Conservation (phyloP, 208 protist genomes). For the Entamoeba dispar region DNA sequence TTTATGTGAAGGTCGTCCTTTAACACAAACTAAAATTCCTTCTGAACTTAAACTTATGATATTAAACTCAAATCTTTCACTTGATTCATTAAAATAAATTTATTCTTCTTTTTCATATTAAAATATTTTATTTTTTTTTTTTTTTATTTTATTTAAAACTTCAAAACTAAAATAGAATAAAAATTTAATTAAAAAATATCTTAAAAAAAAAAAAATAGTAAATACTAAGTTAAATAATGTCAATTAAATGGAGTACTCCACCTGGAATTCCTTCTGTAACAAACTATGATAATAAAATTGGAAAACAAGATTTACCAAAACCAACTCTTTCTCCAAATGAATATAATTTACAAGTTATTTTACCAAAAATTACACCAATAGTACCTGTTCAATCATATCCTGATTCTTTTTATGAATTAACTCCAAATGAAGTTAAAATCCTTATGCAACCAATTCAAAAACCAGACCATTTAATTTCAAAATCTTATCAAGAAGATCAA, state of each 20-base stretch:
- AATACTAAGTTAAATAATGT: background rate
- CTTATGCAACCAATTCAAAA: background rate
- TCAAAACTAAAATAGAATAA: too few species aligned
- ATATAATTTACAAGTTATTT: background rate
- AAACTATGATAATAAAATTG: background rate
- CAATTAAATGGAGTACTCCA: background rate
- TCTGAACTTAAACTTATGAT: background rate
- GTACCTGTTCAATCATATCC: background rate
- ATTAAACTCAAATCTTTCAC: too few species aligned
- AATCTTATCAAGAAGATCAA: background rate
- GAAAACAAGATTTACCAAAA: background rate
- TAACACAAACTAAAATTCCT: background rate
- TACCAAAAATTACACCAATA: background rate
- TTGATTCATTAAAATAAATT: too few species aligned
- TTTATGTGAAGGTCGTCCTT: background rate
- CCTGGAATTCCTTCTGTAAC: background rate
- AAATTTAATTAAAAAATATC: too few species aligned
- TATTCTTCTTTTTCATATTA: too few species aligned
- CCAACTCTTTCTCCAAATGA: background rate
- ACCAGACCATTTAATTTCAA: background rate
- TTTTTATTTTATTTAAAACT: too few species aligned
- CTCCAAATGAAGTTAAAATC: background rate
- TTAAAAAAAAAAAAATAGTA: too few species aligned
- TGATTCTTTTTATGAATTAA: background rate
- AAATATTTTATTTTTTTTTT: too few species aligned